Conservation (phyloP, 768 basidiomycete species). For the Kwoniella botswanensis region DNA sequence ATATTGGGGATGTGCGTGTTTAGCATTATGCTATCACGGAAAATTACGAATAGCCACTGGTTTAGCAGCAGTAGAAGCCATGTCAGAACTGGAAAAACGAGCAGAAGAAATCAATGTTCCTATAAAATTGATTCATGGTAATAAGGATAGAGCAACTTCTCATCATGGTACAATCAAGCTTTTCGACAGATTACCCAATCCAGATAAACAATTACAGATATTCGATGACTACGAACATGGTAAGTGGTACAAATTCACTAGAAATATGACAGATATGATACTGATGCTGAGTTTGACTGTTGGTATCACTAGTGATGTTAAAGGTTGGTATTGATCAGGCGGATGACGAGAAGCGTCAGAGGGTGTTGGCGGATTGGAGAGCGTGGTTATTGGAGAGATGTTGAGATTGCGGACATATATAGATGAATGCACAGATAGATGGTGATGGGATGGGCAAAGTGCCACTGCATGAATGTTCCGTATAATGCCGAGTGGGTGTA, state of each 20-base stretch:
- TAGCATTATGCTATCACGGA: constrained; percentile 58
- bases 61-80: constrained; percentile 54
- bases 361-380: constrained; percentile 57
- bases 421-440: background rate
- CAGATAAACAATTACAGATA: constrained; percentile 58
- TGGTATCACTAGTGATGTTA: constrained; percentile 46
- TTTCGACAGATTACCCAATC: constrained; percentile 49
- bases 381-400: constrained; percentile 56
- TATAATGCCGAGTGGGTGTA: background rate
- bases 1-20: background rate
- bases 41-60: constrained; percentile 58
- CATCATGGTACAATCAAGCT: constrained; percentile 53
- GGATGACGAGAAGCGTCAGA: constrained; percentile 58
- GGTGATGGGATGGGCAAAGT: background rate
- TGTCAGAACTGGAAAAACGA: constrained; percentile 49
- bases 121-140: constrained; percentile 59
- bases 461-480: background rate
- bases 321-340: constrained; percentile 54
- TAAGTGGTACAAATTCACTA: constrained; percentile 18
- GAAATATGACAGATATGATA: background rate
- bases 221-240: constrained; percentile 60
- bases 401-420: constrained; percentile 5
- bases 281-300: background rate
- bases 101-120: constrained; percentile 54
- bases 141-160: constrained; percentile 56